Conservation (phyloP, 2,329 filamentous ascomycete species). For the Verticillium isaacii region DNA sequence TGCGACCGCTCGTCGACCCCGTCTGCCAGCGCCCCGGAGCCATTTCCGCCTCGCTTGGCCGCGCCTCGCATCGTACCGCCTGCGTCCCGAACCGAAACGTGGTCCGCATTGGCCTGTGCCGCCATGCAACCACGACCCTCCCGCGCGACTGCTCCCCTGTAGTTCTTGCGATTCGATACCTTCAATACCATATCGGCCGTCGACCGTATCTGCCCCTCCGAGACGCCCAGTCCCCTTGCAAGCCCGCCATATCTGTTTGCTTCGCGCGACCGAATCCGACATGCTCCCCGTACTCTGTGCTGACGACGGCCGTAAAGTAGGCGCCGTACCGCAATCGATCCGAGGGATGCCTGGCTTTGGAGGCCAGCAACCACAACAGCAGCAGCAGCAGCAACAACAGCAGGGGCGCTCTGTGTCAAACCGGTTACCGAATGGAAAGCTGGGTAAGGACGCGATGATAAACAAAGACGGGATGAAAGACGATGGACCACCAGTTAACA, state of each 20-base stretch:
- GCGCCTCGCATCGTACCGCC: background rate
- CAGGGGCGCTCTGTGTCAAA: slow-evolving; percentile 49
- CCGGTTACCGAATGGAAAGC: slow-evolving; percentile 61
- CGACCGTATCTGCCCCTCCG: background rate
- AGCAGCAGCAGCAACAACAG: slow-evolving; percentile 26
- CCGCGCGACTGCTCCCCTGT: background rate
- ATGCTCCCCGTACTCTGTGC: slow-evolving; percentile 12
- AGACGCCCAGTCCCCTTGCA: background rate
- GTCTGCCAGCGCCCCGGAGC: background rate
- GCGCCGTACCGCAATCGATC: slow-evolving; percentile 57
- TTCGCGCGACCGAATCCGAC: background rate
- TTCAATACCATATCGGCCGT: background rate
- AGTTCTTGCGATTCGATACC: background rate
- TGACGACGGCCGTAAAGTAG: slow-evolving; percentile 32
- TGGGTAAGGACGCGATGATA: slow-evolving; percentile 40
- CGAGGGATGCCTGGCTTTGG: slow-evolving; percentile 59
- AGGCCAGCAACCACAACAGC: slow-evolving; percentile 54
- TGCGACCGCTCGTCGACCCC: background rate
- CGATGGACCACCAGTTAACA: background rate
- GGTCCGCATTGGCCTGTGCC: background rate
- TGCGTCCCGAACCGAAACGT: background rate
- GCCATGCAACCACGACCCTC: background rate
- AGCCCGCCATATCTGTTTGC: background rate
- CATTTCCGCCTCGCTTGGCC: background rate
- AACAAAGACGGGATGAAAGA: background rate